These are phyloP conservation scores for Micractinium conductrix DNA, from an alignment of 139 green algal genomes.

Conservation along the genomic window DNA sequence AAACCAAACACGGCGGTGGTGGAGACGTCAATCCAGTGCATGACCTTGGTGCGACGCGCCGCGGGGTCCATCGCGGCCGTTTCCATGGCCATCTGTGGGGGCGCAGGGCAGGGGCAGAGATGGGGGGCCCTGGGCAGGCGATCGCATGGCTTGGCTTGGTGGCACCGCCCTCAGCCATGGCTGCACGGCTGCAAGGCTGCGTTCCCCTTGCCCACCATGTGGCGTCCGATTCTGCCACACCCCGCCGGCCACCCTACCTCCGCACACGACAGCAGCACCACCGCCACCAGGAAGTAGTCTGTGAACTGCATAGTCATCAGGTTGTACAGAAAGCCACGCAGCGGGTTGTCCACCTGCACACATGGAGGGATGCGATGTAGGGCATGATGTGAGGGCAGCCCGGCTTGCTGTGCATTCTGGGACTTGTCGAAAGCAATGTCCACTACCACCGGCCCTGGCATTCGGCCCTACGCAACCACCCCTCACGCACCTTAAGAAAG, in stretches of 20 bases:
- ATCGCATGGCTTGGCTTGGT: no score
- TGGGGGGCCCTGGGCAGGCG: no score
- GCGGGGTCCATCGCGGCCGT: conserved; percentile 52
- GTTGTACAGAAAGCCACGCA: conserved; percentile 47
- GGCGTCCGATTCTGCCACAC: no score
- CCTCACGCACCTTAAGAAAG: conserved; percentile 54
- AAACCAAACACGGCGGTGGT: conserved; percentile 70
- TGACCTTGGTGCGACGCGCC: conserved; percentile 31
- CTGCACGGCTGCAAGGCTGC: not conserved
- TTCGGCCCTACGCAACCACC: no score
- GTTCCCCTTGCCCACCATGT: no score
- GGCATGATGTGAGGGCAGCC: no score
- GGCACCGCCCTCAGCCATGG: no score
- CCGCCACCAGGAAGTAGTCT: conserved; percentile 75
- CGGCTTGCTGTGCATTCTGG: no score
- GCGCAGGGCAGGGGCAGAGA: not conserved
- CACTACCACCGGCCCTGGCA: no score
- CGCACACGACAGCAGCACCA: conserved; percentile 79
- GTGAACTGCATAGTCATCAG: conserved; percentile 51
- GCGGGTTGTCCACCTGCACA: conserved; percentile 51
- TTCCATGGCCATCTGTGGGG: conserved; percentile 52
- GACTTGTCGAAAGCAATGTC: no score
- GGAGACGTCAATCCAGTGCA: conserved; percentile 56
- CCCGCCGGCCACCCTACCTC: conserved; percentile 36
- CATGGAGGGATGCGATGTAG: no score